phyloP scores from a whole-genome alignment of 208 protist species.

The Trypanosoma congolense region DNA sequence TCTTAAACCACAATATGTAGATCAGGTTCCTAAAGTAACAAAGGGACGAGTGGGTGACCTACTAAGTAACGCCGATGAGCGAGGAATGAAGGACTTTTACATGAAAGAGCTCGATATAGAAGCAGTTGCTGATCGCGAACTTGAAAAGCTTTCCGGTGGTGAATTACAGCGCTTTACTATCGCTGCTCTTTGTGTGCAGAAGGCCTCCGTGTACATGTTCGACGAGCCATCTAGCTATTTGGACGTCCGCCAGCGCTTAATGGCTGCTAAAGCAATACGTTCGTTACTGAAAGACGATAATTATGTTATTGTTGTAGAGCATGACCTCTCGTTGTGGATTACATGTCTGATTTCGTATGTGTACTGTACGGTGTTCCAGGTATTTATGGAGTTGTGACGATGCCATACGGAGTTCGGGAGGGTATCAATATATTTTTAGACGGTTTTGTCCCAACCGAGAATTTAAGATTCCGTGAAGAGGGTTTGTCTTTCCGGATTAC shows the following conservation, averaged over 20 bases:
- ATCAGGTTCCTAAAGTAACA: conserved; percentile 96
- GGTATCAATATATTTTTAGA: conserved; percentile 99
- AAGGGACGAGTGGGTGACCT: conserved; percentile 94
- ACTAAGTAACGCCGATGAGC: conserved; percentile 89
- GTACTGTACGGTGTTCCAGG: conserved; percentile 98
- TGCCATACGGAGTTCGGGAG: conserved; percentile 99
- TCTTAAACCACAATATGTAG: conserved; percentile 99
- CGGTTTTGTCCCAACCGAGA: conserved; percentile 99
- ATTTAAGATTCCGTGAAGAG: conserved; percentile 98
- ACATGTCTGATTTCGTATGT: conserved; percentile 99
- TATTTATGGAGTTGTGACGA: conserved; percentile 99
- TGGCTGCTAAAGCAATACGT: conserved; percentile 96
- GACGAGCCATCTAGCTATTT: conserved; percentile 99
- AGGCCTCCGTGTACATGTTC: conserved; percentile 99
- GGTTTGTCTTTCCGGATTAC: conserved; percentile 95
- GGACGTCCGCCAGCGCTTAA: conserved; percentile 99
- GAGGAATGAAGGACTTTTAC: conserved; percentile 71
- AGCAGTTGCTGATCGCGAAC: conserved; percentile 88
- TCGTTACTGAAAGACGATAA: conserved; percentile 89
- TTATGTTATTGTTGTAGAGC: conserved; percentile 99
- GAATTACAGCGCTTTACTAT: conserved; percentile 99
- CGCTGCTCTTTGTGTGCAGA: conserved; percentile 85
- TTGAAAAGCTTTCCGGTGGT: conserved; percentile 98
- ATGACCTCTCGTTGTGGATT: conserved; percentile 99
- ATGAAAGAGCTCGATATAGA: conserved; percentile 92